Conservation (phyloP, 345 rosid species). For the Populus euphratica region DNA sequence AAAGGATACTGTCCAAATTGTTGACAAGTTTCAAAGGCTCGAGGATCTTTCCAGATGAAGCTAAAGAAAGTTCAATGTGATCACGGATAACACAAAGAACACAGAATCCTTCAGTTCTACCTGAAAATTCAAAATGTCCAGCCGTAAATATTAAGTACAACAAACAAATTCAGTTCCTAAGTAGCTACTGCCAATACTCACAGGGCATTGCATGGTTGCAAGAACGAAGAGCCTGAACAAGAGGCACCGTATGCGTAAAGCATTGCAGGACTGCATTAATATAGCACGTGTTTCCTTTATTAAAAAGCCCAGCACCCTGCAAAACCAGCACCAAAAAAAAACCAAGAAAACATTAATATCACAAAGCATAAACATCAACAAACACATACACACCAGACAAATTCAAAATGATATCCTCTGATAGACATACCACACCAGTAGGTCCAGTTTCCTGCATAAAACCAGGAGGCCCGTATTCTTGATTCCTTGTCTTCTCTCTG, state of each 20-base stretch:
- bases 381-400: neutral
- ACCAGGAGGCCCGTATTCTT: neutral
- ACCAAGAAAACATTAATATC: neutral
- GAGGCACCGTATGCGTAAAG: constrained; percentile 77
- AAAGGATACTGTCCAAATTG: constrained; percentile 69
- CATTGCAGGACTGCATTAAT: constrained; percentile 84
- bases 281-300: constrained; percentile 83
- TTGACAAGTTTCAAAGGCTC: constrained; percentile 46
- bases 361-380: neutral
- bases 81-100: constrained; percentile 41
- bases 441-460: constrained; percentile 6
- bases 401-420: neutral
- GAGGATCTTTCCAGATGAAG: constrained; percentile 40
- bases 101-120: constrained; percentile 52
- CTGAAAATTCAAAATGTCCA: constrained; percentile 36
- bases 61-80: constrained; percentile 53
- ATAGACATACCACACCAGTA: constrained; percentile 22
- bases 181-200: constrained; percentile 11
- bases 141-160: constrained; percentile 5
- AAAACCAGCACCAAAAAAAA: constrained; percentile 6
- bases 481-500: neutral
- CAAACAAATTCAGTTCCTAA: neutral
- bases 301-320: constrained; percentile 82
- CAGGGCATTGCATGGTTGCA: constrained; percentile 44
- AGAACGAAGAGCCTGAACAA: constrained; percentile 51